phyloP scores from a whole-genome alignment of 305 asterid genomes.

The Fraxinus platypoda region DNA sequence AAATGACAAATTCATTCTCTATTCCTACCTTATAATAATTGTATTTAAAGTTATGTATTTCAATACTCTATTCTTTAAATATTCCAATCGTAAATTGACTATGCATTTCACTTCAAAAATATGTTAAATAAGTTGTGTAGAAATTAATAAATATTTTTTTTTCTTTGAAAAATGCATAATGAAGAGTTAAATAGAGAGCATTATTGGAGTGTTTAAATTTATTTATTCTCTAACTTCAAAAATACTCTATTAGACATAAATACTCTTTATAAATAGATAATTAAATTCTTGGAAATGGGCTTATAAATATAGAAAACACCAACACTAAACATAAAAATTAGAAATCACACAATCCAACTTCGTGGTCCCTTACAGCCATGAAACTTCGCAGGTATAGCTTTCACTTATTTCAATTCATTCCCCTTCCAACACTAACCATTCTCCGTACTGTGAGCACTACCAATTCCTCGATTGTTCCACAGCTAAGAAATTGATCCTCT shows the following conservation, averaged over 20 bases:
- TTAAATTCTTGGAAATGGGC: background rate
- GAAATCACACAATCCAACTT: background rate
- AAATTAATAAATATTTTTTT: no score
- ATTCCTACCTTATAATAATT: no score
- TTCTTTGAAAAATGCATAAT: no score
- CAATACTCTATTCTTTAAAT: no score
- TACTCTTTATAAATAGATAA: background rate
- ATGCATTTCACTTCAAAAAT: background rate
- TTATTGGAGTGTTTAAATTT: background rate
- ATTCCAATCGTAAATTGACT: background rate
- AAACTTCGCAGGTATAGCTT: background rate
- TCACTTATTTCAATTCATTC: background rate
- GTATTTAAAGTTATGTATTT: no score
- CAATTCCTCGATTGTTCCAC: background rate
- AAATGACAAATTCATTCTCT: no score
- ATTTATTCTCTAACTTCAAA: no score
- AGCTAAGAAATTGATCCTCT: background rate
- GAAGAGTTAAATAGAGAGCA: background rate
- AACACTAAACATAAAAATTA: background rate
- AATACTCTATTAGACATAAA: no score
- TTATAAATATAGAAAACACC: background rate
- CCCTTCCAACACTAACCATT: background rate
- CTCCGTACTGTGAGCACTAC: background rate
- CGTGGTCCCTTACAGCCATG: background rate
- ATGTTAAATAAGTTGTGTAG: background rate